Evolutionary conservation across 306 rosid genomes (phyloP), one percentile per base, ranked within the genome.

Genomic region (Vachellia pachyceras): DNA sequence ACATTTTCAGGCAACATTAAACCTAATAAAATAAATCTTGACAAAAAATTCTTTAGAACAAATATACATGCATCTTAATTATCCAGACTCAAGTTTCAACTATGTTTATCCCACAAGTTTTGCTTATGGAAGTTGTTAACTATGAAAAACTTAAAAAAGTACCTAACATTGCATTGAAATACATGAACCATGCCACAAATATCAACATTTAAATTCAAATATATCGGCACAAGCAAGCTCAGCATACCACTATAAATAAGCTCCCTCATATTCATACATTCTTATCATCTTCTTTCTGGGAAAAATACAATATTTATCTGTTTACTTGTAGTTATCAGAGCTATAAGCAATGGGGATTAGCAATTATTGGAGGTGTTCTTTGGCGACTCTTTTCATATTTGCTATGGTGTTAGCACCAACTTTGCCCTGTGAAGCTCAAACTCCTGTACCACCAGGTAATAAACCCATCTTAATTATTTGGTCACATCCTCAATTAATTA

Each of bases 391-490:
- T 71, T 80, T 86, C 75, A 17, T 88, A 41, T 81, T 88, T 68
- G 84, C 86, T 10, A n/a, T 81, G 79, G 29, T 76, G 40, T 52
- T 85, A 71, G 71, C 87, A 37, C 83, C 90, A 11, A 22, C 78
- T 50, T 45, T 73, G 29, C 81, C 86, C 15, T 69, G 69, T 33
- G 71, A 72, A 5, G 91, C 89, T 25, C 69, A 13, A 64, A 13
- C 6, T 33, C 69, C 69, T 33, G 10, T 6, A 1, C 22, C 69
- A 5, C 44, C 69, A 14, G 68, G 68, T 61, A 61, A 61, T 61
- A 29, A 61, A 61, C 17, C 52, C 3, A 46, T 46, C 18, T 15
- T 3, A 49, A 13, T 0, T 54, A 13, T 0, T 54, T 7, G 4
- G 25, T 54, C 12, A 54, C 25, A 3, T n/a, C 60, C 60, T 54